Percentiles rank a stretch among this genome's conserved stretches.
These are phyloP conservation scores for Glarea lozoyensis DNA, from an alignment of 495 filamentous ascomycete species.

Conservation along the genomic window DNA sequence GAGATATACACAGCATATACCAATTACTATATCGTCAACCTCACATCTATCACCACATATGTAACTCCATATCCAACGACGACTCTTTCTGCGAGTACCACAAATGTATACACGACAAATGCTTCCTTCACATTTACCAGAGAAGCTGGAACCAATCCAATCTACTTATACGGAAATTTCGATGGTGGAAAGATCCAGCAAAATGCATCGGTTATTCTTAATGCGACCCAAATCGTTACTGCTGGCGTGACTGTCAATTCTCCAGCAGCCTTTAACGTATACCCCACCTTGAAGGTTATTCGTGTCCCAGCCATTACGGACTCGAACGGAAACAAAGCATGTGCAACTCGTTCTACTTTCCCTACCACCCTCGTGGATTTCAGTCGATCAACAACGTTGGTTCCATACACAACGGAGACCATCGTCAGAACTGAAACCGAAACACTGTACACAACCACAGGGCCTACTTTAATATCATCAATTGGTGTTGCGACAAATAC, in stretches of 20 bases:
- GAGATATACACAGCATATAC: not conserved
- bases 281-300: conserved; percentile 16
- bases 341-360: conserved; percentile 5
- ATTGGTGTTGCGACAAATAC: not conserved
- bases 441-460: not conserved
- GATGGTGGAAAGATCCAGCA: not conserved
- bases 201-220: not conserved
- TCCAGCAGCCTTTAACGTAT: conserved; percentile 17
- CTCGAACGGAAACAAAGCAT: conserved; percentile 44
- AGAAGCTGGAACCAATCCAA: not conserved
- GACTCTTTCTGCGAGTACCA: not conserved
- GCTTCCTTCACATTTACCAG: not conserved
- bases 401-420: not conserved
- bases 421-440: not conserved
- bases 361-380: not conserved
- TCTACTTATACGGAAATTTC: conserved; percentile 1
- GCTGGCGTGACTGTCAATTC: conserved; percentile 12
- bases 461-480: not conserved
- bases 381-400: not conserved
- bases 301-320: conserved; percentile 36
- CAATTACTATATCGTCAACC: not conserved
- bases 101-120: conserved; percentile 5
- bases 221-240: conserved; percentile 6
- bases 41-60: not conserved
- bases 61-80: conserved; percentile 5